phyloP scores from a whole-genome alignment of 2,329 filamentous ascomycete genomes.

The Arthrobotrys entomopaga region DNA sequence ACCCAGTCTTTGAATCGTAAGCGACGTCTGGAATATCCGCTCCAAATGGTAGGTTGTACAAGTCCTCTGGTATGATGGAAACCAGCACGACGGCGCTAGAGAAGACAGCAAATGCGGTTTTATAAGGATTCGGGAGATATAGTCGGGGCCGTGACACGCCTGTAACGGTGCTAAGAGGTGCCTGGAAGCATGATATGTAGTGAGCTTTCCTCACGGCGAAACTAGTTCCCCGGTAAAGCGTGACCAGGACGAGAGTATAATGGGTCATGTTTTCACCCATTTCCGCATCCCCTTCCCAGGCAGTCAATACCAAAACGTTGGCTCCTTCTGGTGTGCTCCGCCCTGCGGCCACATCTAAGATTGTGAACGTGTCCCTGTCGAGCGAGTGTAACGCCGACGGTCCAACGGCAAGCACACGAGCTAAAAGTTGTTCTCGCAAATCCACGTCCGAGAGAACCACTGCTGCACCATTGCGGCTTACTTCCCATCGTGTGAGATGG shows the following conservation, averaged over 20 bases:
- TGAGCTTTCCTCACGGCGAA: constrained; percentile 45
- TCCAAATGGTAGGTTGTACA: constrained; percentile 31
- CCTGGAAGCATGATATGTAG: constrained; percentile 46
- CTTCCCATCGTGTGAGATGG: constrained; percentile 83
- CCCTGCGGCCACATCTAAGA: constrained; percentile 82
- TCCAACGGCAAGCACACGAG: constrained; percentile 56
- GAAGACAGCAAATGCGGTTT: constrained; percentile 85
- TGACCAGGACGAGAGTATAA: constrained; percentile 71
- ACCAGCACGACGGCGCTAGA: constrained; percentile 79
- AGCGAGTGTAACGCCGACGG: constrained; percentile 37
- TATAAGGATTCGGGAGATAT: constrained; percentile 79
- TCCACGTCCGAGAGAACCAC: constrained; percentile 78
- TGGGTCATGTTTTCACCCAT: constrained; percentile 67
- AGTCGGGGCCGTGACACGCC: constrained; percentile 70
- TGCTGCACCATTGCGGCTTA: constrained; percentile 87
- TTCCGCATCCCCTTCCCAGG: constrained; percentile 60
- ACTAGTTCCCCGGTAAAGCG: constrained; percentile 61
- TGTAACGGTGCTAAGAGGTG: constrained; percentile 22
- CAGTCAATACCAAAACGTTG: constrained; percentile 39
- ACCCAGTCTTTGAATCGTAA: constrained; percentile 68
- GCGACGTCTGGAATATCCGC: constrained; percentile 40
- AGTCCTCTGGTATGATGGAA: constrained; percentile 72
- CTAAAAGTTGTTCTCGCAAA: constrained; percentile 72
- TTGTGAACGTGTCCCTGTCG: constrained; percentile 69
- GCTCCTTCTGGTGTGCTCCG: constrained; percentile 57